phyloP scores from a whole-genome alignment of 148 eudicot species.

The Chenopodium berlandieri region DNA sequence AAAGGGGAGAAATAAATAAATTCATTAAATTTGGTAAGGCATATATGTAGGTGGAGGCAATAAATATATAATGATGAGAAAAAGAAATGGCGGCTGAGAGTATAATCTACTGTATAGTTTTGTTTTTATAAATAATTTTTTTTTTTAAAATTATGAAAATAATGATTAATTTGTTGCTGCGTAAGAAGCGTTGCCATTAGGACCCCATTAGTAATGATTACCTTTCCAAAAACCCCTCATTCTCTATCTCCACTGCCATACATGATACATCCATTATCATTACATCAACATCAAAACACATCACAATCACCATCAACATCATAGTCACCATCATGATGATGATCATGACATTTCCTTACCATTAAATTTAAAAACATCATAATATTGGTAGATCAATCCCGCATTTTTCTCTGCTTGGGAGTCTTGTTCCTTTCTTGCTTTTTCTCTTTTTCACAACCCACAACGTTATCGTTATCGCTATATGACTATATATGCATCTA shows the following conservation, averaged over 20 bases:
- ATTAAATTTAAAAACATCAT: neutral
- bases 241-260: slow-evolving; percentile 6
- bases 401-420: neutral
- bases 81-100: slow-evolving; percentile 58
- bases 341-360: slow-evolving; percentile 1
- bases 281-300: neutral
- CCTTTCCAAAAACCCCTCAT: neutral
- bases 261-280: neutral
- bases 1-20: too few species aligned
- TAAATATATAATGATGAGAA: slow-evolving; percentile 28
- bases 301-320: slow-evolving; percentile 1
- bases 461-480: neutral
- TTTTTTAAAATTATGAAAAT: neutral
- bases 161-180: slow-evolving; percentile 14
- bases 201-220: slow-evolving; percentile 50
- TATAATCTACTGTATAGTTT: too few species aligned
- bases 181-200: slow-evolving; percentile 31
- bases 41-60: neutral
- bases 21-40: neutral
- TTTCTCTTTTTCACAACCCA: neutral
- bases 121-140: too few species aligned
- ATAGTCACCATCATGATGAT: slow-evolving; percentile 10
- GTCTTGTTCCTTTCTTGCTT: slow-evolving; percentile 6
- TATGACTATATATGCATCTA: neutral
- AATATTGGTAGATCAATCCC: neutral